Evolutionary conservation across 306 rosid genomes (phyloP), one percentile per base, ranked within the genome.

Genomic region (Crataegus laevigata): DNA sequence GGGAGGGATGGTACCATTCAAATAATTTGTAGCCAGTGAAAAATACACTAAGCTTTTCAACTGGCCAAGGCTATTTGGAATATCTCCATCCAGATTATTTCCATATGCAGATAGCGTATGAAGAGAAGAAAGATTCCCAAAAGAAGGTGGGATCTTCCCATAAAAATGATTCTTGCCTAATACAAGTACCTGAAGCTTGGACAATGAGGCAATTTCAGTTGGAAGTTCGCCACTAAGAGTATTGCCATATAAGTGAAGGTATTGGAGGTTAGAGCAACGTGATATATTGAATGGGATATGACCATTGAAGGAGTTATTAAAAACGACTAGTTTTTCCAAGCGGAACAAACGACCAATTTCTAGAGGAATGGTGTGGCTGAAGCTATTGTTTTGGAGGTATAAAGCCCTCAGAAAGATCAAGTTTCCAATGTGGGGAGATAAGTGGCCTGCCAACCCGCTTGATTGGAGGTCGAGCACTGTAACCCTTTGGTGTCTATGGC

Each of bases 41-140:
- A 19, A 6, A 24, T 1, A 0, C 17, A 1, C 9, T 55, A 83
- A 60, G 3, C 25, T 75, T 13, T 59, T 79, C 83, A 79, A 38
- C 25, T 36, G 30, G 14, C 81, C 83, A 17, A 83, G 69, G 65
- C 66, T 73, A 22, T 21, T 66, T 24, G 83, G 86, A 54, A 84
- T 77, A 9, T 8, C 72, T 34, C 85, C 87, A 8, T 22, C 64
- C 64, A 84, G 5, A 25, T 50, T 29, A 28, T 84, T 81, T 8
- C 11, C 8, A n/a, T n/a, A n/a, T n/a, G 55, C 11, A 28, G 45
- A n/a, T 8, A 80, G 24, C 1, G 1, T 1, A 11, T 11, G 1
- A 14, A 78, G 63, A 40, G 78, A 71, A 8, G 83, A 71, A 32
- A 81, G 65, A 71, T 81, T 84, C 32, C 74, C 81, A 38, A 75